phyloP scores from a whole-genome alignment of 2,329 filamentous ascomycete genomes.

The Neopestalotiopsis rosae region DNA sequence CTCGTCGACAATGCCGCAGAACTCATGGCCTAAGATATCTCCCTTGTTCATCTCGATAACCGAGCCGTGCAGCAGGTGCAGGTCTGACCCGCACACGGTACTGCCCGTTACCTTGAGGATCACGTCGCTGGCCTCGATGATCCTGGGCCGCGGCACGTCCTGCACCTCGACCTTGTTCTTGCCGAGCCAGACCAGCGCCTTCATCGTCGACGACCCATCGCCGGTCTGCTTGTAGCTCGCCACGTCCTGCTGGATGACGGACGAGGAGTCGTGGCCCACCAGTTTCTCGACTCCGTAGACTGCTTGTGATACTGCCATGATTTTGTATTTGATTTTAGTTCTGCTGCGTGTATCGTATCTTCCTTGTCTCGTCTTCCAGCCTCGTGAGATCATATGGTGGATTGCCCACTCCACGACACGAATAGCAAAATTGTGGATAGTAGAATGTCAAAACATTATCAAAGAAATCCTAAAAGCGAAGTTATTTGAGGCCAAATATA shows the following conservation, averaged over 20 bases:
- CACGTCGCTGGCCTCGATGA: conserved; percentile 77
- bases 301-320: conserved; percentile 69
- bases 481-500: too few relatives aligned
- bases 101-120: conserved; percentile 78
- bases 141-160: conserved; percentile 71
- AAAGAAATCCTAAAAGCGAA: too few relatives aligned
- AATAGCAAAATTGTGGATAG: too few relatives aligned
- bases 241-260: conserved; percentile 71
- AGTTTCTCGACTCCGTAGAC: conserved; percentile 70
- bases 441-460: too few relatives aligned
- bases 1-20: conserved; percentile 61
- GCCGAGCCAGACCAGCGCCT: conserved; percentile 81
- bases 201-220: conserved; percentile 69
- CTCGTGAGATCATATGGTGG: too few relatives aligned
- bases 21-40: conserved; percentile 70
- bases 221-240: conserved; percentile 58
- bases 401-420: too few relatives aligned
- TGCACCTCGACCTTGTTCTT: conserved; percentile 78
- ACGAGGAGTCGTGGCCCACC: conserved; percentile 71
- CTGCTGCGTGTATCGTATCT: not conserved
- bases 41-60: conserved; percentile 66
- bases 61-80: conserved; percentile 60
- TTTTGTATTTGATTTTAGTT: conserved; percentile 24
- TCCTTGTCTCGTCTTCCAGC: not conserved
- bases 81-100: conserved; percentile 63